Conservation (phyloP, 106 monocot species). For the Alisma plantagoaquatica region DNA sequence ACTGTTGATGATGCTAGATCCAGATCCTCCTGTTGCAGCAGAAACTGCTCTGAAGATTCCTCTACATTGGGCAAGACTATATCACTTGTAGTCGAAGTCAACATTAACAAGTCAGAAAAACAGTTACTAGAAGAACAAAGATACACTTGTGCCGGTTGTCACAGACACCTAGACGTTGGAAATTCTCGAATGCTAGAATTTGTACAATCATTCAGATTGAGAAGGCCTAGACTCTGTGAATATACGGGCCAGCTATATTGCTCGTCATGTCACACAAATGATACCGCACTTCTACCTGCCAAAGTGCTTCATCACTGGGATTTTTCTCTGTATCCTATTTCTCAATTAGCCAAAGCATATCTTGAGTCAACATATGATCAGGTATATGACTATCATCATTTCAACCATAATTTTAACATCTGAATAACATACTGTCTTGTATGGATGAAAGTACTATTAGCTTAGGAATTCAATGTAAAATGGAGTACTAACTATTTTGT, state of each 20-base stretch:
- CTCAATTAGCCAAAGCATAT: constrained; percentile 92
- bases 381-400: too few relatives aligned
- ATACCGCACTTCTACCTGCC: constrained; percentile 70
- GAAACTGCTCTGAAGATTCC: constrained; percentile 14
- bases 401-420: too few relatives aligned
- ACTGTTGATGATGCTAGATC: constrained; percentile 15
- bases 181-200: constrained; percentile 53
- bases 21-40: constrained; percentile 7
- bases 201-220: constrained; percentile 64
- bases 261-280: constrained; percentile 72
- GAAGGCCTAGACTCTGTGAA: constrained; percentile 62
- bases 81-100: constrained; percentile 66
- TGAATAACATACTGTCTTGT: too few relatives aligned
- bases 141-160: constrained; percentile 80
- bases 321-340: constrained; percentile 81
- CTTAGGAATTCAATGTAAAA: too few relatives aligned
- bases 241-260: constrained; percentile 96
- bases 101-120: constrained; percentile 47
- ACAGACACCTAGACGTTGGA: constrained; percentile 47
- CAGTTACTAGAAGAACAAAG: constrained; percentile 78
- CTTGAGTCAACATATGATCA: constrained; percentile 89
- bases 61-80: constrained; percentile 69
- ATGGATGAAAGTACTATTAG: too few relatives aligned
- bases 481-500: too few relatives aligned
- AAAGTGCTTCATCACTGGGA: constrained; percentile 91